Percentiles rank a stretch among this genome's conserved stretches.
phyloP scores from a whole-genome alignment of 1,284 basidiomycete genomes.

The Thelephora terrestris region DNA sequence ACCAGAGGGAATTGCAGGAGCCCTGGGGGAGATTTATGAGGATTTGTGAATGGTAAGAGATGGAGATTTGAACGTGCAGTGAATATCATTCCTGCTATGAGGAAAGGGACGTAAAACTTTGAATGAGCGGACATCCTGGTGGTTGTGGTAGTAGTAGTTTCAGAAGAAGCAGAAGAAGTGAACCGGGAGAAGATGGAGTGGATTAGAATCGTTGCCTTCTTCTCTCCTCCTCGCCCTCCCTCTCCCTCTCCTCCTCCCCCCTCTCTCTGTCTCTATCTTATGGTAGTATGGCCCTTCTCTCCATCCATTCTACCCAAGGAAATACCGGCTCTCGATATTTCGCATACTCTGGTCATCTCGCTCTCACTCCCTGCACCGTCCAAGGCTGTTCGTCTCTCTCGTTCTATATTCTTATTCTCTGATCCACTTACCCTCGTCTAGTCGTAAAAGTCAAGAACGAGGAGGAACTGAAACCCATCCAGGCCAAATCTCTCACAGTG shows the following conservation, averaged over 20 bases:
- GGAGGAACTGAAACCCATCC: conserved; percentile 54
- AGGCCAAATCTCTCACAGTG: conserved; percentile 51
- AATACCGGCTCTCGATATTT: conserved; percentile 63
- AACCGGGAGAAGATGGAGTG: conserved; percentile 4
- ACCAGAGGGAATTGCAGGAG: conserved; percentile 71
- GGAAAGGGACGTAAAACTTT: conserved; percentile 32
- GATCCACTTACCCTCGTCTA: conserved; percentile 18
- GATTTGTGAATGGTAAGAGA: not conserved
- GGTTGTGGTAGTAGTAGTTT: conserved; percentile 8
- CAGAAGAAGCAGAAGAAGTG: conserved; percentile 1
- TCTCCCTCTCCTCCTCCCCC: conserved; percentile 12
- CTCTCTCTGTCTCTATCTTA: conserved; percentile 10
- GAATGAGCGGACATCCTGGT: conserved; percentile 1
- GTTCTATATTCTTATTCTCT: conserved; percentile 7
- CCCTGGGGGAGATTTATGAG: conserved; percentile 34
- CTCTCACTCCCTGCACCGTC: conserved; percentile 67
- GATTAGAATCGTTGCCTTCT: conserved; percentile 15
- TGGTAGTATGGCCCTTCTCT: conserved; percentile 50
- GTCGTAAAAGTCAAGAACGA: conserved; percentile 63
- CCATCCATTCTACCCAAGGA: conserved; percentile 48
- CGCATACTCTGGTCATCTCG: conserved; percentile 68
- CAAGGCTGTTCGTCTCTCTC: conserved; percentile 50
- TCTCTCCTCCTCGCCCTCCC: conserved; percentile 21
- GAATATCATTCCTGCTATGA: conserved; percentile 71
- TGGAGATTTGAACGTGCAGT: conserved; percentile 36